Evolutionary conservation across 331 rosid species (phyloP).

Genomic region (Quercus phellos): DNA sequence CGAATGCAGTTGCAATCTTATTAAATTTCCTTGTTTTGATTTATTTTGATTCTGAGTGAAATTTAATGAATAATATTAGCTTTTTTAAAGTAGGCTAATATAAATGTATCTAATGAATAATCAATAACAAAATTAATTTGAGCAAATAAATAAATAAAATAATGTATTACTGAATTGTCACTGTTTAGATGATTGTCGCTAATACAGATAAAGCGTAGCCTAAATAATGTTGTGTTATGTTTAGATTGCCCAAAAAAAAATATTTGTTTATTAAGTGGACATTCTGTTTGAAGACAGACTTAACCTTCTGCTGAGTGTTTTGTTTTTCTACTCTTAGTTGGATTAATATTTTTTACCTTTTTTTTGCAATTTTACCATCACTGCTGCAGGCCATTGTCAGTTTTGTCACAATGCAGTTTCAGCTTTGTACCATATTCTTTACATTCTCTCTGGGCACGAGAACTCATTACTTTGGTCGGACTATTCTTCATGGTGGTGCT

Average conservation of each 20-base stretch:
- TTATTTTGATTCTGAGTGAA: not conserved
- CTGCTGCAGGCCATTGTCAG: conserved; percentile 78
- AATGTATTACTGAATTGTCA: not conserved
- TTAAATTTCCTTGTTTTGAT: not conserved
- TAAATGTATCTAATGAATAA: too few relatives aligned
- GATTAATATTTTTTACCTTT: not conserved
- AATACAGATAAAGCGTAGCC: not conserved
- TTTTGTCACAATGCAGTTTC: conserved; percentile 92
- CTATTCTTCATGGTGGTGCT: conserved; percentile 99
- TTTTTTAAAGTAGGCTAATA: not conserved
- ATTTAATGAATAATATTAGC: not conserved
- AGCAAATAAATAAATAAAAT: not conserved
- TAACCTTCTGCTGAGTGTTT: not conserved
- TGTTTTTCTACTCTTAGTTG: not conserved
- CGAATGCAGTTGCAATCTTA: not conserved
- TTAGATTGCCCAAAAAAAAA: too few relatives aligned
- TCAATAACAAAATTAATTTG: not conserved
- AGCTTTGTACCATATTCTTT: conserved; percentile 88
- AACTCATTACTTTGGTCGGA: conserved; percentile 97
- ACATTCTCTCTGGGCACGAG: conserved; percentile 90
- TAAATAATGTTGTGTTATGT: not conserved
- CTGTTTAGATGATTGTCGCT: not conserved
- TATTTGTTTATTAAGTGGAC: too few relatives aligned
- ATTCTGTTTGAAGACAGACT: not conserved
- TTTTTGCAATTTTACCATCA: not conserved